Conservation (phyloP, 2,329 filamentous ascomycete species). For the Lomentospora prolificans region DNA sequence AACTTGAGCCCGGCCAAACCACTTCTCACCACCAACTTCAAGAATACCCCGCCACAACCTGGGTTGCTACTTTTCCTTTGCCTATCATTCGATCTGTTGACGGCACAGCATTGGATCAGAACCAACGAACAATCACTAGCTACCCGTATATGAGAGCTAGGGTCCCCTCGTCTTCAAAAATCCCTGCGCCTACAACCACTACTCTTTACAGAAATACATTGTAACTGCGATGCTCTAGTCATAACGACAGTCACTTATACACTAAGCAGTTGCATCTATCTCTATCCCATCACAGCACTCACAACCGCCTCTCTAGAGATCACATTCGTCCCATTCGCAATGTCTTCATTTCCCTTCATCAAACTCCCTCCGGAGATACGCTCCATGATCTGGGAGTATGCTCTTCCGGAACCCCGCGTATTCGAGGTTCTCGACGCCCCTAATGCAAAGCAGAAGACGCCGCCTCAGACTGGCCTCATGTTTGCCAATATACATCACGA, state of each 20-base stretch:
- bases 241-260: background rate
- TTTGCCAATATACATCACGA: constrained; percentile 36
- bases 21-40: background rate
- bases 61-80: no score
- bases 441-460: constrained; percentile 27
- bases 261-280: background rate
- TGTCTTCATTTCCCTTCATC: constrained; percentile 9
- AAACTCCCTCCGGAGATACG: constrained; percentile 34
- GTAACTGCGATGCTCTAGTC: background rate
- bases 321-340: no score
- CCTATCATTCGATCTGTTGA: no score
- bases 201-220: background rate
- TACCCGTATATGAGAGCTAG: no score
- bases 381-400: constrained; percentile 34
- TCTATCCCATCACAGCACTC: background rate
- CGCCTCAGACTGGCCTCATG: constrained; percentile 25
- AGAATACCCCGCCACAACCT: background rate
- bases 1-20: background rate
- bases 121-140: background rate
- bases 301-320: no score
- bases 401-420: constrained; percentile 33
- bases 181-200: background rate
- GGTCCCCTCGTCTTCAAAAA: no score
- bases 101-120: background rate
- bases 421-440: constrained; percentile 38